These are phyloP conservation scores for Debaryomyces nepalensis DNA, from an alignment of 1,139 yeast genomes.

Conservation along the genomic window DNA sequence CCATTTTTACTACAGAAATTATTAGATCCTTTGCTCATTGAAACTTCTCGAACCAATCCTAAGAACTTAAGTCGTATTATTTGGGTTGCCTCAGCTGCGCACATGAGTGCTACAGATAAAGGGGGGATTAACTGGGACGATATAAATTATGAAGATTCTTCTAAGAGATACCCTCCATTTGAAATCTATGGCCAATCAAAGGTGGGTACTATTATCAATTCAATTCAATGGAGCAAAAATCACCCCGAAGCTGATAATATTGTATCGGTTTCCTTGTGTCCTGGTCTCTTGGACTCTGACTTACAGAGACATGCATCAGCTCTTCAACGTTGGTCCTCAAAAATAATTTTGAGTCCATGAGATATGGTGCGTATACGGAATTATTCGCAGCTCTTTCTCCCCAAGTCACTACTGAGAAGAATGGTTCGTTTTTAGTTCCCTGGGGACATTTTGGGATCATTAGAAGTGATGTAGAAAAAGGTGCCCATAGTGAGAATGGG, in stretches of 20 bases:
- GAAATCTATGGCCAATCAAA: conserved; percentile 51
- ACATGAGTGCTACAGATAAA: conserved; percentile 34
- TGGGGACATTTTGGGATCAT: conserved; percentile 10
- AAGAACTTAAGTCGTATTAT: conserved; percentile 39
- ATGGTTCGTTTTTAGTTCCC: conserved; percentile 4
- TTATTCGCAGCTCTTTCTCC: conserved; percentile 29
- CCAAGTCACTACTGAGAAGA: conserved; percentile 16
- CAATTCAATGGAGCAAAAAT: conserved; percentile 43
- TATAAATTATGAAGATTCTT: conserved; percentile 22
- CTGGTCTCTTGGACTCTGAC: conserved; percentile 51
- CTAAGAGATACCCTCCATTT: not conserved
- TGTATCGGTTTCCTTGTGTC: conserved; percentile 46
- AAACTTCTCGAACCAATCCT: conserved; percentile 27
- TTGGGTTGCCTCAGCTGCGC: conserved; percentile 52
- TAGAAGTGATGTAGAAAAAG: conserved; percentile 6
- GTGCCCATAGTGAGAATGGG: conserved; percentile 11
- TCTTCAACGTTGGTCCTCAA: not conserved
- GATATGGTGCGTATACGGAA: conserved; percentile 28
- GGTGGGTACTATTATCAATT: conserved; percentile 47
- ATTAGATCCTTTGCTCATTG: conserved; percentile 46
- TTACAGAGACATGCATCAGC: conserved; percentile 34
- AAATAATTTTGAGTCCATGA: conserved; percentile 16
- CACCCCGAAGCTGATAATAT: conserved; percentile 34
- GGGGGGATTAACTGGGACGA: conserved; percentile 50
- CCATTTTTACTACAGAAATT: conserved; percentile 52